Percentiles rank a stretch among this genome's conserved stretches.
phyloP scores from a whole-genome alignment of 1,284 basidiomycete genomes.

The Rhodotorula sp. region DNA sequence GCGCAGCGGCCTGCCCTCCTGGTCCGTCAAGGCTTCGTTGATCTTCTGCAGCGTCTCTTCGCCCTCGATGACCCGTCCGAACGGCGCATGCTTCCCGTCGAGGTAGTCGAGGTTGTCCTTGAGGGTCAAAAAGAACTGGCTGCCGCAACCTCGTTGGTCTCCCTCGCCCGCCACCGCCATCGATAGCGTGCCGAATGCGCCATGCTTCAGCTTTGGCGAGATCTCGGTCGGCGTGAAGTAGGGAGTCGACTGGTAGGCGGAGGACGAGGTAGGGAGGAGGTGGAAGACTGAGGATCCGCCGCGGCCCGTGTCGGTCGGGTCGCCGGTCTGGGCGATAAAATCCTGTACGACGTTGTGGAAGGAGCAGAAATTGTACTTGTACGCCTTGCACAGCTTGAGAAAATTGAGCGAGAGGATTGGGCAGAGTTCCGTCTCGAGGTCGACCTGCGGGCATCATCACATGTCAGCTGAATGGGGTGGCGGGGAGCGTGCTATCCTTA shows the following conservation, averaged over 20 bases:
- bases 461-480: not conserved
- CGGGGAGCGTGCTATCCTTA: not conserved
- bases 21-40: constrained; percentile 85
- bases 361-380: constrained; percentile 92
- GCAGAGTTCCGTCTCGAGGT: constrained; percentile 75
- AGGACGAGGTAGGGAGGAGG: constrained; percentile 58
- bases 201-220: constrained; percentile 68
- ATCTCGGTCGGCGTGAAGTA: constrained; percentile 79
- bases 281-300: constrained; percentile 77
- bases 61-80: constrained; percentile 93
- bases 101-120: constrained; percentile 84
- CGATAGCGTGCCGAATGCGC: constrained; percentile 81
- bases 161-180: constrained; percentile 85
- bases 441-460: constrained; percentile 58
- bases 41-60: constrained; percentile 87
- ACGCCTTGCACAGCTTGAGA: constrained; percentile 92
- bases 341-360: constrained; percentile 99
- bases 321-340: constrained; percentile 91
- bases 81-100: constrained; percentile 92
- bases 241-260: constrained; percentile 51
- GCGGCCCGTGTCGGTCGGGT: constrained; percentile 89
- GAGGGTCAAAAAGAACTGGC: constrained; percentile 95
- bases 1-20: constrained; percentile 83
- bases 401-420: constrained; percentile 92
- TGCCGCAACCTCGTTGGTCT: constrained; percentile 77